Percentiles rank a stretch among this genome's conserved stretches.
Conservation (phyloP, 192 early-diverging fungal genomes). For the Backusella sp. region DNA sequence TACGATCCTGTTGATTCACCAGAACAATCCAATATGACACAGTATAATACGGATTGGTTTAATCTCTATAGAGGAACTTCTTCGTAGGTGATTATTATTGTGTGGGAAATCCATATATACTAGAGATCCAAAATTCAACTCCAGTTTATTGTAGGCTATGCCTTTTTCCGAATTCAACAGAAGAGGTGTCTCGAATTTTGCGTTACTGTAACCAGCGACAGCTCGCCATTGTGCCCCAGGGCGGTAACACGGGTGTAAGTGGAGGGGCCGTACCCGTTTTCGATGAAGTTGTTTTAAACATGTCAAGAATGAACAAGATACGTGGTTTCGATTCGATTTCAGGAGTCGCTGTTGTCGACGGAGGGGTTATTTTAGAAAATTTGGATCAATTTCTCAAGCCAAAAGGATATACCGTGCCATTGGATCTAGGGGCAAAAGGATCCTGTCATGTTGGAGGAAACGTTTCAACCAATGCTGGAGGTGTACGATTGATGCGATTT, state of each 20-base stretch:
- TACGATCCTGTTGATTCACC: slow-evolving; percentile 40
- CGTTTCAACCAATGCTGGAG: slow-evolving; percentile 96
- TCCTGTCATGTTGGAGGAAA: slow-evolving; percentile 98
- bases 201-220: slow-evolving; percentile 81
- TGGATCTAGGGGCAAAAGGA: slow-evolving; percentile 84
- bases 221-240: slow-evolving; percentile 94
- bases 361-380: slow-evolving; percentile 87
- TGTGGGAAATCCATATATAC: neutral
- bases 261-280: slow-evolving; percentile 93
- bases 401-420: slow-evolving; percentile 81
- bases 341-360: slow-evolving; percentile 83
- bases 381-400: slow-evolving; percentile 83
- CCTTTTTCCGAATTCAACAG: slow-evolving; percentile 77
- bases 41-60: slow-evolving; percentile 88
- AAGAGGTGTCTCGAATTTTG: slow-evolving; percentile 79
- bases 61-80: slow-evolving; percentile 86
- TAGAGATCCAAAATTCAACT: neutral
- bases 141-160: slow-evolving; percentile 49
- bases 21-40: slow-evolving; percentile 47
- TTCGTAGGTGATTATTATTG: slow-evolving; percentile 7
- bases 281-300: slow-evolving; percentile 89
- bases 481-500: slow-evolving; percentile 89
- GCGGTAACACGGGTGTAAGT: slow-evolving; percentile 94
- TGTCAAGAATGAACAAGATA: slow-evolving; percentile 75
- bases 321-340: slow-evolving; percentile 66